Evolutionary conservation across 176 grass and related monocot species (phyloP).

Genomic region (Bothriochloa decipiens): DNA sequence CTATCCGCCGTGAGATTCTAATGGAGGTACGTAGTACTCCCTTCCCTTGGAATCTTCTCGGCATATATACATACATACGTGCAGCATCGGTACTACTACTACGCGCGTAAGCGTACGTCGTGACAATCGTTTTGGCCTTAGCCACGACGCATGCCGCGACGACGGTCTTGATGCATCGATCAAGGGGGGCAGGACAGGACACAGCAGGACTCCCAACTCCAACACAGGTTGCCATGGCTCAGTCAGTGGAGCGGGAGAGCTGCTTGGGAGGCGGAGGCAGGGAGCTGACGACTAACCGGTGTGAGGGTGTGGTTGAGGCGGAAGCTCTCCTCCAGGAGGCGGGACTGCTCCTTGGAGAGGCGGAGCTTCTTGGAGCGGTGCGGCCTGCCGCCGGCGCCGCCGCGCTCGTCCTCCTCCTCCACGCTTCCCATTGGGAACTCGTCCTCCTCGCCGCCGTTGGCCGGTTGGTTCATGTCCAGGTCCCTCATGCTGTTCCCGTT

Average conservation of each 20-base stretch:
- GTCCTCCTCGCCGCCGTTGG: constrained; percentile 77
- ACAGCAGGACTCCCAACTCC: neutral
- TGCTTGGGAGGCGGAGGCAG: too few species aligned
- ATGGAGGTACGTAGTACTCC: neutral
- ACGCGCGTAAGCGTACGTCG: neutral
- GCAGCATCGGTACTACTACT: neutral
- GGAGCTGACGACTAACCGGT: constrained; percentile 40
- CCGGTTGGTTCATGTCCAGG: constrained; percentile 96
- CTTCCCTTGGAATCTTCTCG: neutral
- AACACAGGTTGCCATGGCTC: neutral
- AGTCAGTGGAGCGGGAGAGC: neutral
- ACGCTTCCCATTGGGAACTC: constrained; percentile 75
- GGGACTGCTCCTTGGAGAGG: constrained; percentile 89
- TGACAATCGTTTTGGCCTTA: neutral
- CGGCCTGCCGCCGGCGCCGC: constrained; percentile 34
- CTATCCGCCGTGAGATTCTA: constrained; percentile 17
- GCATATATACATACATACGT: neutral
- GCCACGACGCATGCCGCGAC: neutral
- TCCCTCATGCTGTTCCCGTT: constrained; percentile 65
- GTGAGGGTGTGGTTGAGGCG: constrained; percentile 87
- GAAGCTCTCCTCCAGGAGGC: constrained; percentile 92
- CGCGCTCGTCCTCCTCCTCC: constrained; percentile 72
- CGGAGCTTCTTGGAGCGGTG: constrained; percentile 88
- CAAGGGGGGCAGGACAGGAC: neutral
- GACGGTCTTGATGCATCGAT: neutral